phyloP scores from a whole-genome alignment of 192 early-diverging fungal genomes.

The Coemansia interrupta region DNA sequence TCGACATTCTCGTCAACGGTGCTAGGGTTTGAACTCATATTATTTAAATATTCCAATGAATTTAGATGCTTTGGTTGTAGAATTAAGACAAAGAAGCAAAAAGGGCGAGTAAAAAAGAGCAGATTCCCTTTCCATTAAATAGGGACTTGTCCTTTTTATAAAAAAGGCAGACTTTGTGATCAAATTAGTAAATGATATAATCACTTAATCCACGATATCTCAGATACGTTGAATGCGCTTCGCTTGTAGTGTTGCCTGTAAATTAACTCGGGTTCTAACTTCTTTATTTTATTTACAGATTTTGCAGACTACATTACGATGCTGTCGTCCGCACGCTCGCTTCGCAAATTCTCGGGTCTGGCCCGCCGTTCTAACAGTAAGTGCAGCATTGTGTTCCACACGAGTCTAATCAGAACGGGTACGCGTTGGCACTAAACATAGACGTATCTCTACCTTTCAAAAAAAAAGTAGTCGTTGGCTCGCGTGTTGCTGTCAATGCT shows the following conservation, averaged over 20 bases:
- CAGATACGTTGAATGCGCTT: too few species aligned
- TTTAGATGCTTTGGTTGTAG: background rate
- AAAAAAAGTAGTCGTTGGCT: constrained; percentile 5
- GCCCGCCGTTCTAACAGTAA: constrained; percentile 27
- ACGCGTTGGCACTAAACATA: background rate
- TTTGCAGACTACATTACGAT: constrained; percentile 3
- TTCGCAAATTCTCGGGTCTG: constrained; percentile 17
- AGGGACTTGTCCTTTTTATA: background rate
- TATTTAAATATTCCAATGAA: background rate
- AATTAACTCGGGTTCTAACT: background rate
- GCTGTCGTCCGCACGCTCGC: constrained; percentile 25
- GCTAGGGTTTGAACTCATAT: constrained; percentile 4
- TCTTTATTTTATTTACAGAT: constrained; percentile 1
- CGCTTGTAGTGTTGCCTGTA: background rate
- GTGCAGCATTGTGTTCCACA: background rate
- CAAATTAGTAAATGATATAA: background rate
- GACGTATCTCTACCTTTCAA: background rate
- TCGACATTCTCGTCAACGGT: constrained; percentile 84
- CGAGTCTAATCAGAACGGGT: background rate
- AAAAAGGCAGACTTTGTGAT: background rate
- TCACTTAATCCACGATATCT: background rate
- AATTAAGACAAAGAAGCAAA: background rate
- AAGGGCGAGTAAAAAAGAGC: background rate
- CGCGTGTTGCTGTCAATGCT: background rate
- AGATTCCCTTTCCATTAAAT: too few species aligned